A percentile compares a stretch with the other conserved stretches of the same genome.
Conservation (phyloP, 163 green algal genomes). For the Scenedesmus sp. region DNA sequence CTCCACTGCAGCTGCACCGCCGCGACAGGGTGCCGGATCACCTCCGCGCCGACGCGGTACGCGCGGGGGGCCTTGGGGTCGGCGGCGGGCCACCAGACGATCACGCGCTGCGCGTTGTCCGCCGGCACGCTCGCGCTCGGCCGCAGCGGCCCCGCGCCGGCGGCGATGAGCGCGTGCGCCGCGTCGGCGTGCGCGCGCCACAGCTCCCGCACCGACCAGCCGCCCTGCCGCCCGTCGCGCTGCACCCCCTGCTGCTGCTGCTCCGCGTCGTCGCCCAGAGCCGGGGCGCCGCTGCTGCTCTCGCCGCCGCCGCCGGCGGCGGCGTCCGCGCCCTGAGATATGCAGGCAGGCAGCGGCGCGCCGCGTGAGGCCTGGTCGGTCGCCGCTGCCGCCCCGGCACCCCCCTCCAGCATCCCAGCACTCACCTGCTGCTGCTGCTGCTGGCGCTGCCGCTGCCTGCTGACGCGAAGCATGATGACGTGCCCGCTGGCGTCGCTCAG, state of each 20-base stretch:
- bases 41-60: slow-evolving; percentile 52
- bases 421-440: slow-evolving; percentile 29
- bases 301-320: too few relatives aligned
- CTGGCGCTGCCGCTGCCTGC: neutral
- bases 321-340: too few relatives aligned
- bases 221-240: neutral
- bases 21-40: slow-evolving; percentile 60
- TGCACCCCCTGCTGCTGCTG: neutral
- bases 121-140: slow-evolving; percentile 45
- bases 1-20: slow-evolving; percentile 60
- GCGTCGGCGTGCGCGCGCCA: slow-evolving; percentile 55
- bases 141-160: slow-evolving; percentile 32
- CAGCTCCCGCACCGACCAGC: slow-evolving; percentile 36
- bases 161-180: slow-evolving; percentile 49
- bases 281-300: neutral
- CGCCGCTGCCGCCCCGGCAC: too few relatives aligned
- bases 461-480: slow-evolving; percentile 63
- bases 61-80: neutral
- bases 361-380: too few relatives aligned
- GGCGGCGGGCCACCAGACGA: slow-evolving; percentile 59
- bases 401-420: neutral
- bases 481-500: slow-evolving; percentile 50
- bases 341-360: too few relatives aligned
- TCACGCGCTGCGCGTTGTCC: slow-evolving; percentile 40
- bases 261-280: neutral